phyloP scores from a whole-genome alignment of 1,284 basidiomycete genomes.

The Cryptococcus hybrid region DNA sequence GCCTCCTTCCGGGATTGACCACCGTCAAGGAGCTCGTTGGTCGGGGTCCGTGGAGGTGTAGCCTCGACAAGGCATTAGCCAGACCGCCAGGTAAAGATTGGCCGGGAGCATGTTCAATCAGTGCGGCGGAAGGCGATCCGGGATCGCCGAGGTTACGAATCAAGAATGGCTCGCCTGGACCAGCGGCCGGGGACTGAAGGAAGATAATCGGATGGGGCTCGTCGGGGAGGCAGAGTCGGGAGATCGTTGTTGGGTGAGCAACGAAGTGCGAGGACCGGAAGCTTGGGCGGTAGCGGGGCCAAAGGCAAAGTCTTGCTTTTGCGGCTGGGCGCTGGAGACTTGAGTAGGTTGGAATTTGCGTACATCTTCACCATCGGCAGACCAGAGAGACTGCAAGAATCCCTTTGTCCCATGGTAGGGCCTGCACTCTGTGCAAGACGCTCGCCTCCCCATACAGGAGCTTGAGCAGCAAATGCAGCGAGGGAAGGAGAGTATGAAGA shows the following conservation, averaged over 20 bases:
- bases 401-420: constrained; percentile 42
- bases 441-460: constrained; percentile 17
- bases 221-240: constrained; percentile 17
- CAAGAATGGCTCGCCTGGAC: constrained; percentile 17
- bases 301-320: constrained; percentile 27
- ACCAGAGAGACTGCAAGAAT: constrained; percentile 47
- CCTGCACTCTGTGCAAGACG: constrained; percentile 47
- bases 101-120: constrained; percentile 48
- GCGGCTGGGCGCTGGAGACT: constrained; percentile 1
- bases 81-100: constrained; percentile 48
- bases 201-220: constrained; percentile 3
- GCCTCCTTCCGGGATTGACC: neutral
- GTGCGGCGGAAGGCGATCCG: constrained; percentile 32
- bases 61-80: constrained; percentile 44
- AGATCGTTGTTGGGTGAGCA: constrained; percentile 36
- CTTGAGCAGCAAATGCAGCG: constrained; percentile 13
- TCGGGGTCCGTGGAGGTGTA: constrained; percentile 40
- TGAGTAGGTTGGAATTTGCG: constrained; percentile 17
- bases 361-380: constrained; percentile 42
- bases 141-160: constrained; percentile 30
- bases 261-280: constrained; percentile 21
- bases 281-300: constrained; percentile 22
- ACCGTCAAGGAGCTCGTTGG: constrained; percentile 3
- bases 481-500: constrained; percentile 28
- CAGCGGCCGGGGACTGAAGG: neutral